Base-by-base conservation (phyloP, 768 basidiomycete species). In the Xerocomus potaroensis region DNA sequence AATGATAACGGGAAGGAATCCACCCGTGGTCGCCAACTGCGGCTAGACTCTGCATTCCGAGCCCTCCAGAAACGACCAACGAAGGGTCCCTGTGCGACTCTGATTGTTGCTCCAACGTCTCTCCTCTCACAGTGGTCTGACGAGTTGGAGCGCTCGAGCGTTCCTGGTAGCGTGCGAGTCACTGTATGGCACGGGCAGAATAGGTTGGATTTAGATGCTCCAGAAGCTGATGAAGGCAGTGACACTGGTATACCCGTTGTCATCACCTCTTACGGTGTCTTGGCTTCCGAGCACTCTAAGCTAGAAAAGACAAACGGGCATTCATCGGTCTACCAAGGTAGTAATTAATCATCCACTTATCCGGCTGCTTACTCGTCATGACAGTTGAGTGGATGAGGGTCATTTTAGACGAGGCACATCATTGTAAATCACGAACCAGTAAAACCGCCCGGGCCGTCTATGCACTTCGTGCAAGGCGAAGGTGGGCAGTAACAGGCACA, bases 401-500 rank as follows among this genome's bases (percentile, higher is more conserved):
- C 14, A 79, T 95, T 27, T 75, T 94, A 8, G 95, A 98, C 59
- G 95, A 98, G 67, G 95, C 95, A 3, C 95, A 98, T 65, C 81
- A 88, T 50, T 93, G 91, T 72, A 97, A 96, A 68, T 91, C 88
- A 11, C 78, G 94, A 19, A 76, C 78, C 6, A 93, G 90, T 57
- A 87, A 88, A 64, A 90, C 88, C 12, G 91, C 91, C 0, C 87
- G 84, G 55, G 87, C 95, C 7, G 89, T 89, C 36, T 97, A 87
- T 62, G 88, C 88, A 5, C 73, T 98, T 9, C 77, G 74, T 18
- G 87, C 87, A 5, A 74, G 83, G 50, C 72, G 90, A 37, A 76
- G 87, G 53, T 98, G 95, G 95, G 91, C 91, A 3, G 81, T 95
- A 23, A 95, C 91, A 11, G 91, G 91, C 11, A 98, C 95, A 5